These are phyloP conservation scores for Suillus paluster DNA, from an alignment of 768 basidiomycete species.

Conservation along the genomic window DNA sequence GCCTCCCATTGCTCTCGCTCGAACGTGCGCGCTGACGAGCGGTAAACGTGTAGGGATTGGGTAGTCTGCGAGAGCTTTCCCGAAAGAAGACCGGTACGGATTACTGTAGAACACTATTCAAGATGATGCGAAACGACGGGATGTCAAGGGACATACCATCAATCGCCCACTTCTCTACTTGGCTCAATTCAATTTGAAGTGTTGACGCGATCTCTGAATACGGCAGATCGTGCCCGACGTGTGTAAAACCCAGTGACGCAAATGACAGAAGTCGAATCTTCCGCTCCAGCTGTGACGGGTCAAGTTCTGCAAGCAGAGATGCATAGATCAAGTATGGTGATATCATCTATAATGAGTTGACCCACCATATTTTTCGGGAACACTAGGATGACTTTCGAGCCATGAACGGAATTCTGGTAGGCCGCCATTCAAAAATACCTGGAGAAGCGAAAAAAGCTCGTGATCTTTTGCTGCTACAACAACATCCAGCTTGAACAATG, in stretches of 20 bases:
- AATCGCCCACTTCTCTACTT: conserved; percentile 88
- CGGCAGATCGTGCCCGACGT: conserved; percentile 73
- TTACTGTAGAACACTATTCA: conserved; percentile 50
- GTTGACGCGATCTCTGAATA: conserved; percentile 72
- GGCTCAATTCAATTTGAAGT: conserved; percentile 62
- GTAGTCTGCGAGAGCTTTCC: conserved; percentile 86
- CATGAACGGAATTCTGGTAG: conserved; percentile 66
- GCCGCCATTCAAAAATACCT: conserved; percentile 71
- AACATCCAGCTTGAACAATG: conserved; percentile 76
- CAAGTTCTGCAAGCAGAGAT: conserved; percentile 49
- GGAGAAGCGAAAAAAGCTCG: conserved; percentile 74
- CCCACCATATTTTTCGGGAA: conserved; percentile 64
- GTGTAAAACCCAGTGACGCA: conserved; percentile 75
- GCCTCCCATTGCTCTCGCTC: conserved; percentile 80
- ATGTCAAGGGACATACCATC: conserved; percentile 57
- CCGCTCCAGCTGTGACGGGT: conserved; percentile 61
- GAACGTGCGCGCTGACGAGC: conserved; percentile 76
- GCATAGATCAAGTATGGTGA: background rate
- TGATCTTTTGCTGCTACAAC: conserved; percentile 68
- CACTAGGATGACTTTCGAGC: conserved; percentile 51
- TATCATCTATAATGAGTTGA: background rate
- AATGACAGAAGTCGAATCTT: conserved; percentile 83
- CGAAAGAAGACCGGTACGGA: conserved; percentile 76
- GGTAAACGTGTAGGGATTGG: conserved; percentile 72
- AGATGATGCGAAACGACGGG: background rate